Percentiles rank a stretch among this genome's conserved stretches.
phyloP scores from a whole-genome alignment of 2,329 filamentous ascomycete genomes.

The Cadophora sp. region DNA sequence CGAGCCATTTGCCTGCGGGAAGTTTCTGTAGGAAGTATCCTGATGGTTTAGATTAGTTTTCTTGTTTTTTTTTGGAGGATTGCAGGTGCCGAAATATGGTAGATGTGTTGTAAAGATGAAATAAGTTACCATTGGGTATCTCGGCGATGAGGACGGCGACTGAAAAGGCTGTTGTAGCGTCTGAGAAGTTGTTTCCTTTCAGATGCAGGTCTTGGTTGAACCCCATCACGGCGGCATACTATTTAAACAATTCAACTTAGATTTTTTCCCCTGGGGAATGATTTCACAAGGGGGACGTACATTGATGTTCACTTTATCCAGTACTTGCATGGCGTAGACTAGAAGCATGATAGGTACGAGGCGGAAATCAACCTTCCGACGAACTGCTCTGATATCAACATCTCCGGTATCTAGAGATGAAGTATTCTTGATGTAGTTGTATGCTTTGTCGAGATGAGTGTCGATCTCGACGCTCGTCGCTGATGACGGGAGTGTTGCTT shows the following conservation, averaged over 20 bases:
- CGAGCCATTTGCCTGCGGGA: slow-evolving; percentile 66
- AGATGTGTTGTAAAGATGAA: too few relatives aligned
- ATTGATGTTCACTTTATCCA: slow-evolving; percentile 70
- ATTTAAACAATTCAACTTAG: background rate
- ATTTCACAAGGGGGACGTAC: background rate
- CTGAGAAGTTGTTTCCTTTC: slow-evolving; percentile 66
- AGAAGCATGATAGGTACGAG: slow-evolving; percentile 68
- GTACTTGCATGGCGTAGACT: slow-evolving; percentile 67
- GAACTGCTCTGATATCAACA: slow-evolving; percentile 47
- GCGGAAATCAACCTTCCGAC: slow-evolving; percentile 63
- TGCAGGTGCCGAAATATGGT: background rate
- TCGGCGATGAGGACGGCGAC: slow-evolving; percentile 66
- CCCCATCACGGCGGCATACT: slow-evolving; percentile 66
- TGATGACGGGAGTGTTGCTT: background rate
- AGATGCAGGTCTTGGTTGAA: slow-evolving; percentile 61
- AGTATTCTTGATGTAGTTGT: slow-evolving; percentile 1
- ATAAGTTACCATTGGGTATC: slow-evolving; percentile 60
- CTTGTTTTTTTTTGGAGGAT: background rate
- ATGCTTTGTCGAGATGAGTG: background rate
- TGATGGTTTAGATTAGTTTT: slow-evolving; percentile 36
- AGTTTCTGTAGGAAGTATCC: slow-evolving; percentile 65
- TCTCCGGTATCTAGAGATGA: background rate
- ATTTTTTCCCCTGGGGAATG: too few relatives aligned
- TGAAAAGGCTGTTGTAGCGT: slow-evolving; percentile 67
- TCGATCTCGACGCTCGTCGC: background rate